Evolutionary conservation across 352 stramenopile species (phyloP).

Genomic region (Phytophthora quininea): DNA sequence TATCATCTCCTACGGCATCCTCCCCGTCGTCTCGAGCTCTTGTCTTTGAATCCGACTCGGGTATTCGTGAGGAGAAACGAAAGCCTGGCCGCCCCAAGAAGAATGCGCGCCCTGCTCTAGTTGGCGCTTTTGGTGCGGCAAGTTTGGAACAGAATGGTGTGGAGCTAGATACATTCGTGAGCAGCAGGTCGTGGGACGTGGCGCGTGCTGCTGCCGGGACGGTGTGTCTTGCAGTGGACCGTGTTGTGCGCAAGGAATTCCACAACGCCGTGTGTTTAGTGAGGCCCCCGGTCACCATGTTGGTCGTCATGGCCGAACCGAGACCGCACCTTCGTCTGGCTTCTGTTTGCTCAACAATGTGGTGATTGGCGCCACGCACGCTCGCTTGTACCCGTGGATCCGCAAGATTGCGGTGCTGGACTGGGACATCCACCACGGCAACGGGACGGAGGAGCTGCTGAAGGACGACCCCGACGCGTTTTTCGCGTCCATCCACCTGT

Average conservation of each 20-base stretch:
- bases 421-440: slow-evolving; percentile 99
- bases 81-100: slow-evolving; percentile 40
- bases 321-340: slow-evolving; percentile 82
- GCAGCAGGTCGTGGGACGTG: slow-evolving; percentile 85
- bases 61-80: slow-evolving; percentile 50
- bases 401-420: slow-evolving; percentile 96
- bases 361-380: slow-evolving; percentile 97
- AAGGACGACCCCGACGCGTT: slow-evolving; percentile 83
- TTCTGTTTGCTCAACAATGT: slow-evolving; percentile 99
- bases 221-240: slow-evolving; percentile 82
- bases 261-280: slow-evolving; percentile 88
- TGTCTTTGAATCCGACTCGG: slow-evolving; percentile 83
- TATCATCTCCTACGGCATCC: slow-evolving; percentile 41
- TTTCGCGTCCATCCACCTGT: slow-evolving; percentile 86
- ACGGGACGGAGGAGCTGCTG: slow-evolving; percentile 96
- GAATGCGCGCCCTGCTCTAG: slow-evolving; percentile 50
- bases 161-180: slow-evolving; percentile 87
- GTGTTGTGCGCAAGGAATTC: slow-evolving; percentile 79
- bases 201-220: slow-evolving; percentile 79
- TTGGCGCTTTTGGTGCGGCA: slow-evolving; percentile 73
- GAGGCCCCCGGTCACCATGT: slow-evolving; percentile 94
- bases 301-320: slow-evolving; percentile 72
- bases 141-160: slow-evolving; percentile 69
- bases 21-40: slow-evolving; percentile 50
- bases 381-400: slow-evolving; percentile 91